Evolutionary conservation across 495 filamentous ascomycete species (phyloP).

Genomic region (Parathielavia hyrcaniae): DNA sequence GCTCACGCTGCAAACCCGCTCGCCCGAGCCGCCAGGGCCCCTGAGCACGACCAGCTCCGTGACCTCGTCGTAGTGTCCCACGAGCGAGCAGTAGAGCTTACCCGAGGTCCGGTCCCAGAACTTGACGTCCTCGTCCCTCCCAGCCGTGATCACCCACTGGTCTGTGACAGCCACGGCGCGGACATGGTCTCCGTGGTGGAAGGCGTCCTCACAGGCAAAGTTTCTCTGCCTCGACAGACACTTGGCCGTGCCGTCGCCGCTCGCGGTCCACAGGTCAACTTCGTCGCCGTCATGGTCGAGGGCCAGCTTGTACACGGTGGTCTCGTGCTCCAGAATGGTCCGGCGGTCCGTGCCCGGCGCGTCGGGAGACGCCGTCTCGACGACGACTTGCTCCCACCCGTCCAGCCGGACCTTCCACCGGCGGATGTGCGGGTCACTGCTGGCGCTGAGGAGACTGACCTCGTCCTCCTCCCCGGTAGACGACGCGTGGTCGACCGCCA

Average conservation of each 20-base stretch:
- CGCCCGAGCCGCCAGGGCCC: conserved; percentile 24
- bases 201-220: conserved; percentile 63
- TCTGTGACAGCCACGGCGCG: conserved; percentile 67
- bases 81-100: conserved; percentile 65
- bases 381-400: conserved; percentile 43
- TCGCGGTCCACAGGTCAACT: conserved; percentile 82
- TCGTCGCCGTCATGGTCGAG: conserved; percentile 51
- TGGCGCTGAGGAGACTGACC: conserved; percentile 64
- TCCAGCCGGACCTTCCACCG: conserved; percentile 54
- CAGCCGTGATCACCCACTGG: conserved; percentile 83
- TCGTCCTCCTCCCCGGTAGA: conserved; percentile 44
- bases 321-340: conserved; percentile 76
- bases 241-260: conserved; percentile 75
- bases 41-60: conserved; percentile 66
- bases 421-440: conserved; percentile 78
- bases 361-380: conserved; percentile 31
- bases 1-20: conserved; percentile 64
- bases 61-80: conserved; percentile 89
- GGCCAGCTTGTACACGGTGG: conserved; percentile 71
- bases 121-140: conserved; percentile 83
- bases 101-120: conserved; percentile 76
- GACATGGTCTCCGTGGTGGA: conserved; percentile 84
- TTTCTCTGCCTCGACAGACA: conserved; percentile 59
- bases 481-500: conserved; percentile 62
- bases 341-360: conserved; percentile 41